Percentiles rank a stretch among this genome's conserved stretches.
Evolutionary conservation across 768 basidiomycete species (phyloP).

Genomic region (Kwoniella heveanensis): DNA sequence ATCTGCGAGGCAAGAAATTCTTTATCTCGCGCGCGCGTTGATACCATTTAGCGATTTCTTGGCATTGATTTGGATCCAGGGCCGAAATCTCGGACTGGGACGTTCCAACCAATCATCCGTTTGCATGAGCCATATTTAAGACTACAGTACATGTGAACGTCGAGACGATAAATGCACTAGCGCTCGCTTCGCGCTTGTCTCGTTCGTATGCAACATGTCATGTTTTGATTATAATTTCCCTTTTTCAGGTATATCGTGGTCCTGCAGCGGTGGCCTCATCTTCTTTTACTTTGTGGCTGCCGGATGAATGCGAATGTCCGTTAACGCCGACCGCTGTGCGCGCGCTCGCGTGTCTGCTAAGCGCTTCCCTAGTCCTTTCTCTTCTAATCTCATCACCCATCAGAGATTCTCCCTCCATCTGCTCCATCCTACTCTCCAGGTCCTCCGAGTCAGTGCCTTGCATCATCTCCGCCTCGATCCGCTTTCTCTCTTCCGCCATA

Average conservation of each 20-base stretch:
- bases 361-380: slow-evolving; percentile 8
- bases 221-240: background rate
- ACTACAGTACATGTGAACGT: no score
- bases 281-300: background rate
- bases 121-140: background rate
- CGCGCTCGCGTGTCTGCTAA: background rate
- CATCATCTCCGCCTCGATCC: slow-evolving; percentile 15
- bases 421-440: slow-evolving; percentile 23
- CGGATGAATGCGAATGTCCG: background rate
- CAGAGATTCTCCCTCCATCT: slow-evolving; percentile 18
- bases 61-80: background rate
- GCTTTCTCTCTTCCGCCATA: slow-evolving; percentile 42
- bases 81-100: background rate
- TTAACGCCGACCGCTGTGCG: background rate
- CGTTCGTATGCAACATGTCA: no score
- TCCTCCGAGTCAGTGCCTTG: slow-evolving; percentile 13
- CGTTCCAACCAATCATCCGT: background rate
- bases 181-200: no score
- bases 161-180: background rate
- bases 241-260: background rate
- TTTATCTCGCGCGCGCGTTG: background rate
- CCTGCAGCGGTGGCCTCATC: background rate
- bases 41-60: slow-evolving; percentile 2
- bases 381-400: slow-evolving; percentile 10
- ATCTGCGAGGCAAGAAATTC: no score